Base-by-base conservation (phyloP, 495 filamentous ascomycete genomes). In the Xylaria palmicola region DNA sequence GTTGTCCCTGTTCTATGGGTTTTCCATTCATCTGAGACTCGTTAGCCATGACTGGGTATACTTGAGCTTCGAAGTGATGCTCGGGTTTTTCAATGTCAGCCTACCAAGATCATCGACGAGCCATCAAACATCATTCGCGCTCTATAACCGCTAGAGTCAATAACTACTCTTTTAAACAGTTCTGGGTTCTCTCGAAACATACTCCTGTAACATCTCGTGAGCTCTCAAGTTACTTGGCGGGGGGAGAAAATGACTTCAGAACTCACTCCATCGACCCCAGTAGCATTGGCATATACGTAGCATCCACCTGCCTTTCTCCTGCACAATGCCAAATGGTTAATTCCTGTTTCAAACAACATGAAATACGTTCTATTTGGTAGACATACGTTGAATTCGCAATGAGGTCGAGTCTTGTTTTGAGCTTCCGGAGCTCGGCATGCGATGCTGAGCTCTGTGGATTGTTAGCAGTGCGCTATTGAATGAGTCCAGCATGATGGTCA, bases 41-140 rank as follows among this genome's bases (percentile, higher is more conserved):
- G 8, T 37, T 37, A 52, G 49, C 19, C 49, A 12, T 36, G 17
- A 1, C 7, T 13, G n/a, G n/a, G n/a, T n/a, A n/a, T n/a, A n/a
- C n/a, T n/a, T n/a, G 6, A 34, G 8, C 10, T 36, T 22, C 9
- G 13, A 37, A 7, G 15, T 22, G 3, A 52, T 17, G 30, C 10
- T n/a, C n/a, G n/a, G 24, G 24, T 32, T 13, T 29, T 26, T 36
- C 8, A 37, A 17, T 22, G 8, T 41, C 15, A 34, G 4, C 49
- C 2, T 41, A 86, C 74, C 7, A 90, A 76, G 62, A 93, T 88
- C 82, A 91, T 85, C 6, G 85, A 81, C 50, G 80, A 90, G 6
- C 89, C 89, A 61, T 91, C 87, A 41, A 40, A 59, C 44, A 59
- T 40, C 41, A 59, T 59, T 4, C 56, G 56, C 3, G 56, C 56